These are phyloP conservation scores for Anthracocystis setariae DNA, from an alignment of 1,284 basidiomycete species.

Conservation along the genomic window DNA sequence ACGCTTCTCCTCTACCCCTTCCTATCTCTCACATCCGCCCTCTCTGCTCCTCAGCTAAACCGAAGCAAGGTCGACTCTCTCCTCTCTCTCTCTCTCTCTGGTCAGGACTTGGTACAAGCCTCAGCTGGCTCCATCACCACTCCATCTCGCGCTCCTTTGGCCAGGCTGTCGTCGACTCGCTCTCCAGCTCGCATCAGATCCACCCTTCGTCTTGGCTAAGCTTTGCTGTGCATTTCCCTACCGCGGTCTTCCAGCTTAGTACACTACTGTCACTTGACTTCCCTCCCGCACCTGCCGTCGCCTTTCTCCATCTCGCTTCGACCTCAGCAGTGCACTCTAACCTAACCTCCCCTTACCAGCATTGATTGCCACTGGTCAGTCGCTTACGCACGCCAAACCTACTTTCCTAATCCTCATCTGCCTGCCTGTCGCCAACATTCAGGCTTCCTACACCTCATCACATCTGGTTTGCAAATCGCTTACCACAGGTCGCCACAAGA, in stretches of 20 bases:
- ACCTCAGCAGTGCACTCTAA: background rate
- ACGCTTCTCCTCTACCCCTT: no score
- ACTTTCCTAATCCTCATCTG: background rate
- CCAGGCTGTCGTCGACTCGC: background rate
- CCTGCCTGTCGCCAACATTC: background rate
- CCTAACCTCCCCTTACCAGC: constrained; percentile 1
- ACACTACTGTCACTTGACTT: background rate
- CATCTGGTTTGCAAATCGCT: background rate
- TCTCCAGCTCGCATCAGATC: background rate
- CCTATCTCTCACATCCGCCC: no score
- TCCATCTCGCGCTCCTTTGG: no score
- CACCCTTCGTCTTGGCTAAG: background rate
- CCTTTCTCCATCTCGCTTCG: background rate
- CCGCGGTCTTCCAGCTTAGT: background rate
- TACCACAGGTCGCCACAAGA: constrained; percentile 3
- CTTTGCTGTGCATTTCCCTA: background rate
- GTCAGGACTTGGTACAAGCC: no score
- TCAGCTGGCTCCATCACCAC: no score
- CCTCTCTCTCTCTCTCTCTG: no score
- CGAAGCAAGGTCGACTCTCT: no score
- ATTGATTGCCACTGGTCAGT: constrained; percentile 1
- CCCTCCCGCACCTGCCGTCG: background rate
- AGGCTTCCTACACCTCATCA: background rate
- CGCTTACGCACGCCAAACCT: constrained; percentile 5
- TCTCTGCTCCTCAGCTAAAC: no score